Evolutionary conservation across 768 basidiomycete genomes (phyloP), one percentile per base, ranked within the genome.

Genomic region (Dioszegia aurantiaca): DNA sequence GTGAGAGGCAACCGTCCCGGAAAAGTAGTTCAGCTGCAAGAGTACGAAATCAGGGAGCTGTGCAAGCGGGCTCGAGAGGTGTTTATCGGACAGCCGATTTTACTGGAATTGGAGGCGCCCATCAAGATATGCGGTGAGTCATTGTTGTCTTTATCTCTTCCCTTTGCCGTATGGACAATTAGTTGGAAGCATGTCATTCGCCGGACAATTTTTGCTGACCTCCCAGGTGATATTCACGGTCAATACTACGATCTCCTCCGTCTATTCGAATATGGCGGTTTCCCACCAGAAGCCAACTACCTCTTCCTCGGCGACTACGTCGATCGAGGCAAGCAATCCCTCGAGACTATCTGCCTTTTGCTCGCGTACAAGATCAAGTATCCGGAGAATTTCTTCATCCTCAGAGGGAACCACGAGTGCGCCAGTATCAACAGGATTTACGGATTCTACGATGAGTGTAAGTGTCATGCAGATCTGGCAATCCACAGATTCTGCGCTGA

Each of bases 381-480:
- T 82, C 94, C 94, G 52, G 94, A 99, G 85, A 99, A 99, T 83
- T 99, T 99, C 82, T 99, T 99, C 82, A 93, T 99, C 78, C 84
- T 99, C 62, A 83, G 94, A 71, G 94, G 94, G 69, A 99, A 99
- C 80, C 94, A 99, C 79, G 94, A 99, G 80, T 95, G 94, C 76
- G 94, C 94, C 65, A 91, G 90, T 78, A 98, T 99, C 81, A 99
- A 98, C 82, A 83, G 94, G 78, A 98, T 99, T 80, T 99, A 99
- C 79, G 94, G 94, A 58, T 99, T 99, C 81, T 99, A 99, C 79
- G 94, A 99, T 77, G 94, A 99, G 84, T 98, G 94, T 94, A 71
- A 70, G 90, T 84, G 23, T 30, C 2, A 6, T 4, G 27, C n/a
- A 5, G 14, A 19, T 10, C 24, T 28, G 3, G 3, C 19, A 14